phyloP scores from a whole-genome alignment of 31 red algal species.

The Asparagopsis taxiformis region DNA sequence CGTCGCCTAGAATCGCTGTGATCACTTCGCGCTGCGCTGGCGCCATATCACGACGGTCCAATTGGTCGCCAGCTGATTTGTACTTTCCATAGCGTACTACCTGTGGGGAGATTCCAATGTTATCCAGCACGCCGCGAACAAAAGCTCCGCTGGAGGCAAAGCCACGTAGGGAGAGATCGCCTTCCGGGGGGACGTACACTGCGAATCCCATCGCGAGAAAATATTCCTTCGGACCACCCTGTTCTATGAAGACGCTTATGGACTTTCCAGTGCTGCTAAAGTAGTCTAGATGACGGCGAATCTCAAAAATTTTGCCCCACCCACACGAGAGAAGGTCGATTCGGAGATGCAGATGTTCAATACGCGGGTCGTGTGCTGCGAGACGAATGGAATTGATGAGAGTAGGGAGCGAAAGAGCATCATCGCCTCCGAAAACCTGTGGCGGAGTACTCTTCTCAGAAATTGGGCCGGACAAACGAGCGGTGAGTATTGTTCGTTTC shows the following conservation, averaged over 20 bases:
- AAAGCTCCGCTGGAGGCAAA: slow-evolving; percentile 78
- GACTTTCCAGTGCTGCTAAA: slow-evolving; percentile 79
- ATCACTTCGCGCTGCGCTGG: slow-evolving; percentile 86
- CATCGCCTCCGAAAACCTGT: slow-evolving; percentile 28
- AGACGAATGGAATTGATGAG: slow-evolving; percentile 63
- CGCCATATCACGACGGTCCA: slow-evolving; percentile 81
- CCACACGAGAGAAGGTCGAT: slow-evolving; percentile 75
- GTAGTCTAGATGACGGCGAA: slow-evolving; percentile 92
- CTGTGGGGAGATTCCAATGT: slow-evolving; percentile 94
- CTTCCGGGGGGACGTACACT: slow-evolving; percentile 87
- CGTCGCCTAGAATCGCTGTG: slow-evolving; percentile 60
- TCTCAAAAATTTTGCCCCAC: slow-evolving; percentile 89
- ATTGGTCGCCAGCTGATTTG: slow-evolving; percentile 94
- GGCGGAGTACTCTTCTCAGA: slow-evolving; percentile 40
- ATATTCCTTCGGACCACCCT: slow-evolving; percentile 84
- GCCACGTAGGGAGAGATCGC: slow-evolving; percentile 63
- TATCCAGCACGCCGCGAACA: slow-evolving; percentile 93
- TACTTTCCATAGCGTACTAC: slow-evolving; percentile 95
- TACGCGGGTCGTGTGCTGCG: slow-evolving; percentile 94
- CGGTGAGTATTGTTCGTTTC: slow-evolving; percentile 43
- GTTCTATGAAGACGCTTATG: slow-evolving; percentile 78
- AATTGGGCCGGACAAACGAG: slow-evolving; percentile 30
- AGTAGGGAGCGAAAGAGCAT: slow-evolving; percentile 35
- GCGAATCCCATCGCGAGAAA: slow-evolving; percentile 75
- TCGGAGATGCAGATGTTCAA: slow-evolving; percentile 83